phyloP scores from a whole-genome alignment of 768 basidiomycete species.

The Daedaleopsis nitida region DNA sequence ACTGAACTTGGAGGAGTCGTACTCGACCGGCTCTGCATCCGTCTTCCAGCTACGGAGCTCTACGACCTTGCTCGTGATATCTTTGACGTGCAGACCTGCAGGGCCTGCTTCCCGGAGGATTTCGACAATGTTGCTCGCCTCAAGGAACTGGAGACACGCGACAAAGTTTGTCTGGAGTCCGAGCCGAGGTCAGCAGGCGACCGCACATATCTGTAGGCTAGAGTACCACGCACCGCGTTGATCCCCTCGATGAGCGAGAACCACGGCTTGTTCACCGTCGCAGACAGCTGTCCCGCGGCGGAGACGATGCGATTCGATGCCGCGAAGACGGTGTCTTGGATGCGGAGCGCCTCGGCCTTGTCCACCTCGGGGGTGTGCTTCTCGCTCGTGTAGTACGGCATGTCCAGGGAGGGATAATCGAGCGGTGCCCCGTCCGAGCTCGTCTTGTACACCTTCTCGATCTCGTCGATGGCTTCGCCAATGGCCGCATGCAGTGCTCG shows the following conservation, averaged over 20 bases:
- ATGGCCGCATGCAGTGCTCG: conserved; percentile 64
- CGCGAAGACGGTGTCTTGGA: neutral
- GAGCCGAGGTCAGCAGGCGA: conserved; percentile 27
- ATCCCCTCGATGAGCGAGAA: conserved; percentile 61
- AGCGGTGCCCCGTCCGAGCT: conserved; percentile 1
- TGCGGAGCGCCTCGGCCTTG: neutral
- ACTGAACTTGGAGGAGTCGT: conserved; percentile 53
- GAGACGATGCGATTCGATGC: conserved; percentile 63
- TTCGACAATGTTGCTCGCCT: conserved; percentile 70
- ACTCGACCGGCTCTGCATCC: conserved; percentile 9
- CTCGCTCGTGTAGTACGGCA: conserved; percentile 20
- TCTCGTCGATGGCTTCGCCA: conserved; percentile 65
- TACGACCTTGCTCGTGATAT: conserved; percentile 39
- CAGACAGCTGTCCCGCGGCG: conserved; percentile 65
- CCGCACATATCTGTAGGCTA: neutral
- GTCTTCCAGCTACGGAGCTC: neutral
- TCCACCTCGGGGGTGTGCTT: neutral
- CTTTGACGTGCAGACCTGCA: conserved; percentile 48
- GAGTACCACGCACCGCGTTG: neutral
- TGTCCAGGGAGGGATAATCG: conserved; percentile 15
- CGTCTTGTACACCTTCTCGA: conserved; percentile 50
- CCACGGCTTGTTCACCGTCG: conserved; percentile 70
- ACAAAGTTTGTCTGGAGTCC: conserved; percentile 66
- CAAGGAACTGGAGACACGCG: conserved; percentile 71
- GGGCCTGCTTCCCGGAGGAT: conserved; percentile 70